A percentile compares a stretch with the other conserved stretches of the same genome.
These are phyloP conservation scores for Aegle marmelos DNA, from an alignment of 345 rosid genomes.

Conservation along the genomic window DNA sequence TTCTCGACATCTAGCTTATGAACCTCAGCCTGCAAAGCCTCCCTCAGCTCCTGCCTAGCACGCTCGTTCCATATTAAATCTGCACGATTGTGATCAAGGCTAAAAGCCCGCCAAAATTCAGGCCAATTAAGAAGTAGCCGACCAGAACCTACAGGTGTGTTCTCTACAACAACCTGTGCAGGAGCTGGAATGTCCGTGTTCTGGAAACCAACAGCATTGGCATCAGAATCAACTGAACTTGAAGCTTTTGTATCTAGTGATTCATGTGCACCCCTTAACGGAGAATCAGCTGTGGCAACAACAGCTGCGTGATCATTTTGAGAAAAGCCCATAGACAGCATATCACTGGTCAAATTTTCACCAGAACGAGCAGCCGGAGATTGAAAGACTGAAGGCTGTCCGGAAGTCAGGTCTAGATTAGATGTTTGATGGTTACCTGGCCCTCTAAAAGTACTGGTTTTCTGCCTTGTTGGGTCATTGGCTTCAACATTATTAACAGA, in stretches of 20 bases:
- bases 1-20: conserved; percentile 93
- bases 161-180: conserved; percentile 96
- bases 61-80: conserved; percentile 99
- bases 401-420: conserved; percentile 42
- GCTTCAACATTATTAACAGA: conserved; percentile 52
- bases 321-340: conserved; percentile 37
- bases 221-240: conserved; percentile 43
- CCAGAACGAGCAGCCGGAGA: conserved; percentile 36
- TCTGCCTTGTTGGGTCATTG: conserved; percentile 49
- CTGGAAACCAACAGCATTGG: conserved; percentile 38
- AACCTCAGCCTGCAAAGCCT: conserved; percentile 97
- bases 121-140: conserved; percentile 92
- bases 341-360: conserved; percentile 44
- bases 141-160: conserved; percentile 91
- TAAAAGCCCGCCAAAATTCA: conserved; percentile 97
- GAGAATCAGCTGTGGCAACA: conserved; percentile 39
- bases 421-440: conserved; percentile 49
- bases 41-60: conserved; percentile 94
- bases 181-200: conserved; percentile 80
- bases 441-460: conserved; percentile 39
- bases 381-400: conserved; percentile 35
- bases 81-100: conserved; percentile 98
- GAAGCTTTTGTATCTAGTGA: conserved; percentile 47
- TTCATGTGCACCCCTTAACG: conserved; percentile 36
- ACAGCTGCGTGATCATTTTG: conserved; percentile 48